phyloP scores from a whole-genome alignment of 192 early-diverging fungal genomes.

The Irineochytrium annulatum region DNA sequence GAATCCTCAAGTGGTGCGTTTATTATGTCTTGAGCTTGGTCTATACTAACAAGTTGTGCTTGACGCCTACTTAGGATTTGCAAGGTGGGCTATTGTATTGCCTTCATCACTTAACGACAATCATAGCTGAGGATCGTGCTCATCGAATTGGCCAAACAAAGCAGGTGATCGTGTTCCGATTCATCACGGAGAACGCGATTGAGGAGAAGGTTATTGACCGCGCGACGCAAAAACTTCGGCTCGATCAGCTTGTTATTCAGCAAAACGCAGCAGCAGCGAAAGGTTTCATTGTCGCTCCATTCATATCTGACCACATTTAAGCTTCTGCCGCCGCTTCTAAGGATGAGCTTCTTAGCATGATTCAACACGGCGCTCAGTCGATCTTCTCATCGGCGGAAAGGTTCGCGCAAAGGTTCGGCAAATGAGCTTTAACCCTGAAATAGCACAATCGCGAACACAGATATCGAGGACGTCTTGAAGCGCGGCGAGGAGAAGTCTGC shows the following conservation, averaged over 20 bases:
- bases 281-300: slow-evolving; percentile 29
- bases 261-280: slow-evolving; percentile 74
- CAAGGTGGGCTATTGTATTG: slow-evolving; percentile 12
- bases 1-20: slow-evolving; percentile 46
- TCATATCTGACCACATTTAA: slow-evolving; percentile 1
- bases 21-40: neutral
- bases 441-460: slow-evolving; percentile 68
- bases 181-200: slow-evolving; percentile 95
- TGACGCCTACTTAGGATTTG: slow-evolving; percentile 18
- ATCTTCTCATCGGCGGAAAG: slow-evolving; percentile 68
- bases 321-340: slow-evolving; percentile 52
- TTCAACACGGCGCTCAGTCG: slow-evolving; percentile 88
- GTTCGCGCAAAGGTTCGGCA: slow-evolving; percentile 4
- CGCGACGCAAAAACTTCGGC: slow-evolving; percentile 92
- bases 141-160: slow-evolving; percentile 99
- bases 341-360: slow-evolving; percentile 91
- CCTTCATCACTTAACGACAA: slow-evolving; percentile 54
- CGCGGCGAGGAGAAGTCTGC: slow-evolving; percentile 84
- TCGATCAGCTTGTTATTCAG: slow-evolving; percentile 99
- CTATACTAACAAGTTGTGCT: slow-evolving; percentile 4
- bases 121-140: slow-evolving; percentile 89
- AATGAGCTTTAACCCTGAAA: neutral
- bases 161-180: slow-evolving; percentile 93
- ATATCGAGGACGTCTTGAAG: slow-evolving; percentile 79
- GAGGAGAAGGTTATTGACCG: slow-evolving; percentile 97